phyloP scores from a whole-genome alignment of 2,329 filamentous ascomycete genomes.

The Arthrobotrys pseudoclavata region DNA sequence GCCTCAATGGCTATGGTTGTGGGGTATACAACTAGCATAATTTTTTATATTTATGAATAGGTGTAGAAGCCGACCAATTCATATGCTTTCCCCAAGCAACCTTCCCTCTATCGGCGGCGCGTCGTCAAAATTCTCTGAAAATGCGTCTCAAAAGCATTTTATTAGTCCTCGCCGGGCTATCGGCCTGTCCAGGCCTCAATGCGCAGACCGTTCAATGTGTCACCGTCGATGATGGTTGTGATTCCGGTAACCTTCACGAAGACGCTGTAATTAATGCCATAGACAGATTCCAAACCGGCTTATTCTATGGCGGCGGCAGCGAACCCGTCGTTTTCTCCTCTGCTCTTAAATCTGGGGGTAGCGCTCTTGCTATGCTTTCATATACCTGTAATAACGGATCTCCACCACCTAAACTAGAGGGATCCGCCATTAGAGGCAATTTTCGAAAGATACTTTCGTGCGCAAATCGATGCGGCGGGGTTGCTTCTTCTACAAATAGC shows the following conservation, averaged over 20 bases:
- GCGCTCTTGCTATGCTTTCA: slow-evolving; percentile 23
- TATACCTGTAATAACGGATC: slow-evolving; percentile 30
- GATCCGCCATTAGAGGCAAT: slow-evolving; percentile 20
- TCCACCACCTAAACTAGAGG: slow-evolving; percentile 32
- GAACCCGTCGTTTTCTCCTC: slow-evolving; percentile 34
- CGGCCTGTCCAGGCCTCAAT: slow-evolving; percentile 23
- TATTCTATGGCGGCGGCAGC: slow-evolving; percentile 33
- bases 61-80: not conserved
- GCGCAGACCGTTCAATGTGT: slow-evolving; percentile 42
- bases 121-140: not conserved
- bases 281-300: slow-evolving; percentile 28
- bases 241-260: slow-evolving; percentile 11
- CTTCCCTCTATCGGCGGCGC: not conserved
- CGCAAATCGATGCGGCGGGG: slow-evolving; percentile 32
- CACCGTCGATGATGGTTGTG: slow-evolving; percentile 32
- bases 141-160: slow-evolving; percentile 34
- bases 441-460: slow-evolving; percentile 38
- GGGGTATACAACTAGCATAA: not conserved
- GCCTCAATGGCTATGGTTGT: not conserved
- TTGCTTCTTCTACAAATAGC: slow-evolving; percentile 25
- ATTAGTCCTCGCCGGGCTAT: slow-evolving; percentile 10
- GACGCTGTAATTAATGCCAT: slow-evolving; percentile 22
- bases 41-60: slow-evolving; percentile 24
- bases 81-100: slow-evolving; percentile 8
- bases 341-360: not conserved